A percentile compares a stretch with the other conserved stretches of the same genome.
phyloP scores from a whole-genome alignment of 148 eudicot species.

The Vaccinium vitisidaea region DNA sequence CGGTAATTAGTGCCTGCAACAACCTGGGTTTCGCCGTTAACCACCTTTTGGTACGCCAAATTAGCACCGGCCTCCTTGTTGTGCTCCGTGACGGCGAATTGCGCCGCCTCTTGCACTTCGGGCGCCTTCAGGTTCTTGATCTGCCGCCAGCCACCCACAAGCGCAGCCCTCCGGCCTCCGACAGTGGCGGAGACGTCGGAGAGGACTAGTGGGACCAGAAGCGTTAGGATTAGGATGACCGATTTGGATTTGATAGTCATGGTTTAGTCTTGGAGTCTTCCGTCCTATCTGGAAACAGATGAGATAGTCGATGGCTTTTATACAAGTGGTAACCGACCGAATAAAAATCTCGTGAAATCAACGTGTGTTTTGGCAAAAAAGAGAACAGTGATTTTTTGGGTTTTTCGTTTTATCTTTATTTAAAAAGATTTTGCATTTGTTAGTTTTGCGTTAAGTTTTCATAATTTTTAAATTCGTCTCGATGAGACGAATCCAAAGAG shows the following conservation, averaged over 20 bases:
- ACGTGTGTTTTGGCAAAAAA: no score
- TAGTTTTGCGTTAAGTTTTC: no score
- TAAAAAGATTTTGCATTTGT: no score
- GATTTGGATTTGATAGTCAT: neutral
- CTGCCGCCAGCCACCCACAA: constrained; percentile 16
- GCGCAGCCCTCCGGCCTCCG: neutral
- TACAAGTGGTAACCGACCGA: neutral
- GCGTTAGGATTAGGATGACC: neutral
- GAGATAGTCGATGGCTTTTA: neutral
- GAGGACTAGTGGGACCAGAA: neutral
- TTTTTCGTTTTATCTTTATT: no score
- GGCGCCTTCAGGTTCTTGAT: constrained; percentile 37
- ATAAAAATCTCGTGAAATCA: no score
- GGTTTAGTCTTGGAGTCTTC: neutral
- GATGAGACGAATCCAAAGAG: no score
- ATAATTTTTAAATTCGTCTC: no score
- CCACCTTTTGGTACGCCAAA: constrained; percentile 19
- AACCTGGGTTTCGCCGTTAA: constrained; percentile 44
- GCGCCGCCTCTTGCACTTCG: constrained; percentile 37
- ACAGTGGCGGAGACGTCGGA: neutral
- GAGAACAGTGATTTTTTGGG: no score
- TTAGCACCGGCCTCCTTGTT: constrained; percentile 25
- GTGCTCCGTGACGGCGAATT: constrained; percentile 46
- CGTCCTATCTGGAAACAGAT: neutral
- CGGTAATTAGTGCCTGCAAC: constrained; percentile 51